Conservation (phyloP, 2,329 filamentous ascomycete genomes). For the Grosmannia huntii region DNA sequence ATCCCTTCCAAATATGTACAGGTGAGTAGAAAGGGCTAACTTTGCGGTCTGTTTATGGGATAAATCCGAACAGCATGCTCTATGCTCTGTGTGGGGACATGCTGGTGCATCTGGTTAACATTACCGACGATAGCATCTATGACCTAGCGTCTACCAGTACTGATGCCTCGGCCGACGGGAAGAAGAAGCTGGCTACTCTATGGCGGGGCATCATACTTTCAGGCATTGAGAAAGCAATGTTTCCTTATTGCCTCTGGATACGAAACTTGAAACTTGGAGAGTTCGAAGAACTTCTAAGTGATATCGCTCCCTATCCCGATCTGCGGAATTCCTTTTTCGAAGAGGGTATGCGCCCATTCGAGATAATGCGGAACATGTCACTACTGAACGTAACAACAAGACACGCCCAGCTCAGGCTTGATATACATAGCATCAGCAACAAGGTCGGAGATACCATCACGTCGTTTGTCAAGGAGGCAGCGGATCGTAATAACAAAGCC, state of each 20-base stretch:
- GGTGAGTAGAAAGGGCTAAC: constrained; percentile 24
- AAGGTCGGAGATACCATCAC: constrained; percentile 46
- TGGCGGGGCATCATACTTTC: constrained; percentile 60
- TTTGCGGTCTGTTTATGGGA: too few relatives aligned
- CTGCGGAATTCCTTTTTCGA: constrained; percentile 26
- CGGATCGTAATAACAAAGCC: constrained; percentile 28
- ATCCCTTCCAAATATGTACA: constrained; percentile 50
- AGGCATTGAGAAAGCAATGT: constrained; percentile 46
- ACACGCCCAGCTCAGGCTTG: constrained; percentile 17
- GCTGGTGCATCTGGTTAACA: not conserved
- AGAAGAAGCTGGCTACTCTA: constrained; percentile 44
- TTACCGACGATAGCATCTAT: constrained; percentile 25
- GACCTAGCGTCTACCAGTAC: constrained; percentile 30
- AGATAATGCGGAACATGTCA: constrained; percentile 14
- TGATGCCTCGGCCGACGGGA: constrained; percentile 24
- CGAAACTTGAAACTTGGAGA: constrained; percentile 50
- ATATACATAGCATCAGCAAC: constrained; percentile 23
- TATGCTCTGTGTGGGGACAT: too few relatives aligned
- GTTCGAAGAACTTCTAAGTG: constrained; percentile 44
- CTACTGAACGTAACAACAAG: constrained; percentile 2
- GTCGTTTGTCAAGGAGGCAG: constrained; percentile 30
- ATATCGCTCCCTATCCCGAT: constrained; percentile 24
- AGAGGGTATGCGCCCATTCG: constrained; percentile 24
- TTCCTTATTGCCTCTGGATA: constrained; percentile 59
- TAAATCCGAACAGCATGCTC: too few relatives aligned